Evolutionary conservation across 2,329 filamentous ascomycete species (phyloP).

Genomic region (Tolypocladium tropicale): DNA sequence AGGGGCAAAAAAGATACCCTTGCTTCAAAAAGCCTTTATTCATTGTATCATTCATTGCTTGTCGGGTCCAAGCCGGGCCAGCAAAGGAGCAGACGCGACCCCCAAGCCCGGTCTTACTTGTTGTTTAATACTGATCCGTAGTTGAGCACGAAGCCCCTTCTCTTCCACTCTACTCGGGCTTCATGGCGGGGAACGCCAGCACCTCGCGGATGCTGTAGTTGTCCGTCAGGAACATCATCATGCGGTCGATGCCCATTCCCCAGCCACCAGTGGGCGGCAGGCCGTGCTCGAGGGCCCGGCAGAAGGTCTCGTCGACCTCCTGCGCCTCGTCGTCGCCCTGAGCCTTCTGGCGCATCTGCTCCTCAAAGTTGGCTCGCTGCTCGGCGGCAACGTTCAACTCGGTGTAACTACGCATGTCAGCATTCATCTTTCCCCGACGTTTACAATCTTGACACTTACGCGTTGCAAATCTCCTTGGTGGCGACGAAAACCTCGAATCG

Average conservation of each 20-base stretch:
- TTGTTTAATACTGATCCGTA: neutral
- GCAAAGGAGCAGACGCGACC: neutral
- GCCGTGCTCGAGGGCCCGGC: slow-evolving; percentile 78
- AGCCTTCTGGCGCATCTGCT: slow-evolving; percentile 91
- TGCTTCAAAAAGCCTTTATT: neutral
- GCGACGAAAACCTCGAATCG: slow-evolving; percentile 91
- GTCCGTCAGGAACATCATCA: slow-evolving; percentile 93
- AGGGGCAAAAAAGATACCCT: slow-evolving; percentile 8
- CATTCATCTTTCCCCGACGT: neutral
- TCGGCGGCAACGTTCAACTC: slow-evolving; percentile 92
- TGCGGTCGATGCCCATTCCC: slow-evolving; percentile 90
- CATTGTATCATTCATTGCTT: neutral
- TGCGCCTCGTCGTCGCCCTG: slow-evolving; percentile 97
- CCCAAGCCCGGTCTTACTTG: neutral
- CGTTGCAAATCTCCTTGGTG: slow-evolving; percentile 77
- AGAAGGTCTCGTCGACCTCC: slow-evolving; percentile 92
- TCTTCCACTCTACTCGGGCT: slow-evolving; percentile 55
- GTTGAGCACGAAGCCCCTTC: neutral
- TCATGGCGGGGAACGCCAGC: slow-evolving; percentile 95
- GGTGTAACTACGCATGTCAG: slow-evolving; percentile 48
- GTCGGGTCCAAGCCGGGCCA: neutral
- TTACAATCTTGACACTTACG: slow-evolving; percentile 25
- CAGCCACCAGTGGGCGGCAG: slow-evolving; percentile 91
- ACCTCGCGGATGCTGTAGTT: slow-evolving; percentile 94
- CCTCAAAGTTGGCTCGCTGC: slow-evolving; percentile 74